These are phyloP conservation scores for Metarhizium brunneum DNA, from an alignment of 2,329 filamentous ascomycete species.

Conservation along the genomic window DNA sequence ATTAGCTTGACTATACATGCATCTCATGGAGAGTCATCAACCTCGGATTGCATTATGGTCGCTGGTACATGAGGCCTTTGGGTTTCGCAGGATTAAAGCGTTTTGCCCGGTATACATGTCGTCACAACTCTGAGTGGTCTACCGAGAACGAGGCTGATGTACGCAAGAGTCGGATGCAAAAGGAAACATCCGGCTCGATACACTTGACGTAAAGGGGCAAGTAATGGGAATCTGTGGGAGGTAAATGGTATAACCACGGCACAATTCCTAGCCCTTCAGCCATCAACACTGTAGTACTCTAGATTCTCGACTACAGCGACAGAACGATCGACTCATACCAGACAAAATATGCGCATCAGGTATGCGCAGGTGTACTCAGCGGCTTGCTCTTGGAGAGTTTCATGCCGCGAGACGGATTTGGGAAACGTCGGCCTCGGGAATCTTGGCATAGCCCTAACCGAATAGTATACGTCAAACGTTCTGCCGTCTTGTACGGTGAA, in stretches of 20 bases:
- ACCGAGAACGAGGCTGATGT: too few relatives aligned
- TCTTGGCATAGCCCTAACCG: not conserved
- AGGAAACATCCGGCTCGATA: conserved; percentile 8
- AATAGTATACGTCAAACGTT: too few relatives aligned
- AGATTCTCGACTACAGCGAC: conserved; percentile 7
- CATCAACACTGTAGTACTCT: conserved; percentile 8
- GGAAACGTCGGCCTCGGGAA: conserved; percentile 8
- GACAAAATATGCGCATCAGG: conserved; percentile 7
- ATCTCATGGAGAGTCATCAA: too few relatives aligned
- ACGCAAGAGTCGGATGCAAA: not conserved
- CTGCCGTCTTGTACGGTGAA: too few relatives aligned
- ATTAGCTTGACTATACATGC: too few relatives aligned
- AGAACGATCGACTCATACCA: conserved; percentile 6
- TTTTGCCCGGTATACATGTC: too few relatives aligned
- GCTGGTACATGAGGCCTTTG: too few relatives aligned
- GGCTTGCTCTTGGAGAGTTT: conserved; percentile 2
- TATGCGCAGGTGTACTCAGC: conserved; percentile 8
- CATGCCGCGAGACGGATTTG: conserved; percentile 9
- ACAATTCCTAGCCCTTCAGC: conserved; percentile 8
- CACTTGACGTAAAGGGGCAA: conserved; percentile 10
- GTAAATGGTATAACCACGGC: conserved; percentile 5
- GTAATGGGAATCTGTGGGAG: conserved; percentile 7
- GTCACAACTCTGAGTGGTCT: too few relatives aligned
- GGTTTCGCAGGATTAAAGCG: too few relatives aligned
- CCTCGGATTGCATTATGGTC: too few relatives aligned